Conservation (phyloP, 1,284 basidiomycete species). For the Marasmius oreades region DNA sequence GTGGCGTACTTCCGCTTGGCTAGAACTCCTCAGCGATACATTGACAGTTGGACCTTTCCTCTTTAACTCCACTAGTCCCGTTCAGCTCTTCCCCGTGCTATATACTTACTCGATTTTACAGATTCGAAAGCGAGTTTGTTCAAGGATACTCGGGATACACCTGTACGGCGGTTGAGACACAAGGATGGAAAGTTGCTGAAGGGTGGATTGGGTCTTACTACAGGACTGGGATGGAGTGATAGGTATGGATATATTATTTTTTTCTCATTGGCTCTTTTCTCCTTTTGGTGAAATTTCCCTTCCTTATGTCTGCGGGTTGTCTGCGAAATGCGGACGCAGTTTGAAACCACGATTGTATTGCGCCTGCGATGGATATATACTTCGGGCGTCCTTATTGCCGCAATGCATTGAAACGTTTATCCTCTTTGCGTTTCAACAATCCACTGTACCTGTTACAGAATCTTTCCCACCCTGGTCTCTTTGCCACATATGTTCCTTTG, state of each 20-base stretch:
- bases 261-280: conserved; percentile 4
- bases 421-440: background rate
- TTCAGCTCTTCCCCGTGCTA: background rate
- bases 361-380: no score
- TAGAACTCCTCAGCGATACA: background rate
- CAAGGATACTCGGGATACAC: conserved; percentile 66
- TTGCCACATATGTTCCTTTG: background rate
- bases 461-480: background rate
- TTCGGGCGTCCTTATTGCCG: no score
- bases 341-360: no score
- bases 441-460: no score
- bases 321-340: background rate
- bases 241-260: conserved; percentile 43
- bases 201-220: conserved; percentile 76
- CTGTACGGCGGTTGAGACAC: conserved; percentile 58
- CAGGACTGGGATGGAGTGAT: conserved; percentile 81
- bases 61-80: background rate
- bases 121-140: conserved; percentile 48
- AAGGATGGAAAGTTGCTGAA: conserved; percentile 64
- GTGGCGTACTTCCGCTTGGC: background rate
- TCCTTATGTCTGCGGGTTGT: background rate
- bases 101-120: background rate
- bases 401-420: background rate
- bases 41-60: background rate
- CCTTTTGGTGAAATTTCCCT: conserved; percentile 4